Evolutionary conservation across 106 monocot genomes (phyloP), one percentile per base, ranked within the genome.

Genomic region (Dioscorea alata): DNA sequence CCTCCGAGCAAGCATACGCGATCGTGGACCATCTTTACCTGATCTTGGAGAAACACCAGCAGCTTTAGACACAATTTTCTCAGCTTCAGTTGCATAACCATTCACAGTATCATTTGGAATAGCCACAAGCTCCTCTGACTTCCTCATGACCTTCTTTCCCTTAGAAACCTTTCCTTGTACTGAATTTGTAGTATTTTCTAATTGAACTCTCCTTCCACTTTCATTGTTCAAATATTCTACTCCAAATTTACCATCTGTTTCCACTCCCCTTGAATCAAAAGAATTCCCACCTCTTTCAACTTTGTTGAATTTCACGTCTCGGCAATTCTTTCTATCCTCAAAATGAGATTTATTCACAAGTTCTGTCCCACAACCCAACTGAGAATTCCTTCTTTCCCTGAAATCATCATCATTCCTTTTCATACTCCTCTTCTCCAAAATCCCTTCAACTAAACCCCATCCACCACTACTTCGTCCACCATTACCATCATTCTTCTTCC

Each of bases 381-480:
- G 42, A 42, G 42, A 4, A 59, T 63, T 49, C 24, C 56, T 76
- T 15, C 16, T 48, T 57, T 18, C 33, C 28, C 25, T 70, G 14
- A 49, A 61, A 77, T n/a, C 21, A 33, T 31, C 16, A n/a, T 50
- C 19, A 17, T 15, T 57, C 32, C 23, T 23, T 59, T 21, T 59
- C 59, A 23, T 59, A 1, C 23, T 59, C 25, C 50, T 58, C 63
- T 68, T 74, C 53, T 74, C 81, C 64, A 78, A 49, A 71, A 79
- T 63, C 54, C 71, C 73, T 78, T 84, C 83, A 13, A 80, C 76
- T 59, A 77, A 23, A 57, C 57, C 65, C 78, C 81, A 78, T 18
- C 73, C 71, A 72, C 80, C 18, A 49, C 51, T 32, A 49, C 65
- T 65, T 4, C 49, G 67, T 48, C 65, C 64, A 69, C 22, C 63